phyloP scores from a whole-genome alignment of 306 rosid genomes.

The Mimosa bimucronata region DNA sequence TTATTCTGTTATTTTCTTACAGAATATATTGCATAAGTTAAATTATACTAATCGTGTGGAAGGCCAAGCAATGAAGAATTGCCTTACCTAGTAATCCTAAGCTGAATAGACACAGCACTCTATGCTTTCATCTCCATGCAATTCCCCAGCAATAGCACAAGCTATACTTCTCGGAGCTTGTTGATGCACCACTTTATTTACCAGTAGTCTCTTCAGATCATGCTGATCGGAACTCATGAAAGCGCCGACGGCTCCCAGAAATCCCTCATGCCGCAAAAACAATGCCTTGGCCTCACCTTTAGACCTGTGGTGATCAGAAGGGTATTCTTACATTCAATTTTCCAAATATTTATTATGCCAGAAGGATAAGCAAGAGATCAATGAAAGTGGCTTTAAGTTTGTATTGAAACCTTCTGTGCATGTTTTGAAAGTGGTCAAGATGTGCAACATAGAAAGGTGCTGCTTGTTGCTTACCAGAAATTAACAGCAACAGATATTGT shows the following conservation, averaged over 20 bases:
- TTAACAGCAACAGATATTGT: constrained; percentile 91
- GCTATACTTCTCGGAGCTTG: constrained; percentile 47
- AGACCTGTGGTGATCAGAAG: constrained; percentile 63
- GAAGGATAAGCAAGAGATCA: constrained; percentile 1
- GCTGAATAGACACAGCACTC: constrained; percentile 69
- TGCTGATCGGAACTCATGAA: constrained; percentile 77
- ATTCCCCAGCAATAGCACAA: constrained; percentile 51
- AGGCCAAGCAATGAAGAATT: constrained; percentile 57
- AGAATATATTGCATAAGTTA: constrained; percentile 32
- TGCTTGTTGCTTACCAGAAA: constrained; percentile 69
- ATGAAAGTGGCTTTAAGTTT: background rate
- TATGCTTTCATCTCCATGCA: constrained; percentile 70
- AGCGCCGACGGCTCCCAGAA: constrained; percentile 93
- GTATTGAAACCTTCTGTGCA: constrained; percentile 28
- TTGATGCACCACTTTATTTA: constrained; percentile 49
- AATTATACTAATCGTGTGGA: constrained; percentile 29
- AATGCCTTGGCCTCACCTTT: constrained; percentile 94
- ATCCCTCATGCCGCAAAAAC: constrained; percentile 95
- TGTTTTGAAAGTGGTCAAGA: background rate
- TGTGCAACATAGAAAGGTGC: background rate
- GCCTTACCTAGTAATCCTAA: constrained; percentile 40
- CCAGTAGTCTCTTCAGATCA: constrained; percentile 59
- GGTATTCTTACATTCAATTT: background rate
- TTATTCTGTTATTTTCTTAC: background rate
- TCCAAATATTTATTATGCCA: background rate